These are phyloP conservation scores for Pseudisothecium myosuroides DNA, from an alignment of 225 moss, liverwort and hornwort genomes.

Conservation along the genomic window DNA sequence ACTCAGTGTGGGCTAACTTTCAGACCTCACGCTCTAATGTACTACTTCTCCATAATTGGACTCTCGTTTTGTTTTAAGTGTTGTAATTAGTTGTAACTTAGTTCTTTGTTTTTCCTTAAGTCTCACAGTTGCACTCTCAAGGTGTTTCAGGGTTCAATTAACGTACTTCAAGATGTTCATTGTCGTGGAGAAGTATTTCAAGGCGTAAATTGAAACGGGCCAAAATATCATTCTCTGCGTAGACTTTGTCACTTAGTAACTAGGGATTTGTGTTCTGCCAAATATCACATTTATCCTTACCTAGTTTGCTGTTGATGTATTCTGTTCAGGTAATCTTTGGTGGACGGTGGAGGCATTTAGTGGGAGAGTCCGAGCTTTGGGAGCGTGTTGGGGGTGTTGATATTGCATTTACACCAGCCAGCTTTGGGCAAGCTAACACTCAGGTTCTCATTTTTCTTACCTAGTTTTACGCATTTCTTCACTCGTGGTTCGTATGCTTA, in stretches of 20 bases:
- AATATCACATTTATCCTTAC: neutral
- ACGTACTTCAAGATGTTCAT: neutral
- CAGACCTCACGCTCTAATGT: constrained; percentile 86
- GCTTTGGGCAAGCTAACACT: constrained; percentile 93
- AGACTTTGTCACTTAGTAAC: neutral
- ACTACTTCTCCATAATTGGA: neutral
- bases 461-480: neutral
- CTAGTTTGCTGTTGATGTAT: neutral
- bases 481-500: neutral
- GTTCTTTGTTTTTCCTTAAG: neutral
- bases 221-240: neutral
- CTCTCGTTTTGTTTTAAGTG: neutral
- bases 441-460: constrained; percentile 26
- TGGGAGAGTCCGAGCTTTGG: constrained; percentile 84
- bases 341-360: constrained; percentile 84
- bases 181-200: neutral
- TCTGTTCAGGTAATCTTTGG: constrained; percentile 74
- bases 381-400: constrained; percentile 85
- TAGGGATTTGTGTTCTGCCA: neutral
- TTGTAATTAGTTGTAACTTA: neutral
- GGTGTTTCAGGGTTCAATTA: neutral
- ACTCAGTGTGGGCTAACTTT: constrained; percentile 95
- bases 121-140: neutral
- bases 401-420: constrained; percentile 85
- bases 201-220: neutral